Base-by-base conservation (phyloP, 495 filamentous ascomycete genomes). In the Penicillium nucicola region DNA sequence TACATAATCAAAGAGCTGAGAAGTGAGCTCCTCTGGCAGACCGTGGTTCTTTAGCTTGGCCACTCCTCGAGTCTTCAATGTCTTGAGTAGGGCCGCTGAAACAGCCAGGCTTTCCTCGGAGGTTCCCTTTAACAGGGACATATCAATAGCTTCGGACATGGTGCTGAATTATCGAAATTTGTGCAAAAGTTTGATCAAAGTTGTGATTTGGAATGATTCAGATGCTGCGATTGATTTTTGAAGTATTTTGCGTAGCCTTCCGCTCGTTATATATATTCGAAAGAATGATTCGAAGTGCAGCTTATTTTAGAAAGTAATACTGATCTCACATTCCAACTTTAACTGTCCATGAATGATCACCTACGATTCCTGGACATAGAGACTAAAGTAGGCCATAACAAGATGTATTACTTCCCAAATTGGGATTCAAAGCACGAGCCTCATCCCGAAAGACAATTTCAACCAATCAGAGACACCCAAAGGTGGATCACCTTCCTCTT, bases 41-140 rank as follows among this genome's bases (percentile, higher is more conserved):
- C 53, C 52, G 22, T 68, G 65, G 45, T 66, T 66, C 34, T 56
- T 63, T 11, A 63, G 19, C 22, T 61, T 60, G 31, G 47, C 63
- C 3, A 50, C 56, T 15, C 60, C 63, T 2, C 60, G 54, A n/a
- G 52, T 60, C 39, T 62, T 65, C 1, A 62, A 37, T 1, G 42
- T 56, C 2, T 49, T 14, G 1, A 65, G 59, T 7, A 65, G 47
- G 3, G 42, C 47, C 14, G 40, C 28, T 1, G 53, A 62, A 17
- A 55, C 31, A 0, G 44, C 44, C 22, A 45, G 39, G 10, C 58
- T 57, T 15, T 65, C 50, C n/a, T 57, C 36, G 17, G 55, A 56
- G 33, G 50, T 56, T 23, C 61, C 56, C 37, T 65, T 60, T 10
- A 65, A 31, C 14, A 56, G 37, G 11, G 62, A 62, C 1, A 65